These are phyloP conservation scores for Boeremia lycopersici DNA, from an alignment of 2,329 filamentous ascomycete species.

Conservation along the genomic window DNA sequence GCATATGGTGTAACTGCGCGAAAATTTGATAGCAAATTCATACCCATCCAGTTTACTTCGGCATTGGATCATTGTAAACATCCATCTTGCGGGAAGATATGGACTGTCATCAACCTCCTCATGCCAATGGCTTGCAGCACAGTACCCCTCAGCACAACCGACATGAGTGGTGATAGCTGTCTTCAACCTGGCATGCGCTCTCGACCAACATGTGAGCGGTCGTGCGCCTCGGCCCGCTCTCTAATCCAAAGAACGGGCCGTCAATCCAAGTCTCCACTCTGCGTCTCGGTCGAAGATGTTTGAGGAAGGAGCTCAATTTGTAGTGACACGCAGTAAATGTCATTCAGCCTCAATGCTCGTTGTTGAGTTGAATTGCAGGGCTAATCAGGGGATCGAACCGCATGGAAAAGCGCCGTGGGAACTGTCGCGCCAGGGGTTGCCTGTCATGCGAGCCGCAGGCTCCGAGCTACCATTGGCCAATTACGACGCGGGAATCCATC, in stretches of 20 bases:
- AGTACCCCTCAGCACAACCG: too few relatives aligned
- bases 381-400: conserved; percentile 18
- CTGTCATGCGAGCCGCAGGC: conserved; percentile 26
- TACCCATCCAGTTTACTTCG: neutral
- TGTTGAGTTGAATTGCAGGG: neutral
- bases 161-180: neutral
- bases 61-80: neutral
- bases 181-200: neutral
- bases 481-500: conserved; percentile 15
- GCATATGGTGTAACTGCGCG: conserved; percentile 28
- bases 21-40: neutral
- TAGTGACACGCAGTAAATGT: neutral
- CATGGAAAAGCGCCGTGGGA: conserved; percentile 24
- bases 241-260: conserved; percentile 7
- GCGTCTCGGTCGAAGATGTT: neutral
- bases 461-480: conserved; percentile 24
- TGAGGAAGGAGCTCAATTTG: conserved; percentile 2
- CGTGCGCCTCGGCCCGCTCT: neutral
- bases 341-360: conserved; percentile 1
- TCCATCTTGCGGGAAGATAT: too few relatives aligned
- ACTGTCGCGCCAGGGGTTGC: conserved; percentile 12
- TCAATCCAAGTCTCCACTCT: neutral
- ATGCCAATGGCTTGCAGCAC: too few relatives aligned
- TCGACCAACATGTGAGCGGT: neutral
- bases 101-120: too few relatives aligned